Base-by-base conservation (phyloP, 2,329 filamentous ascomycete species). In the Cryphonectria naterciae region DNA sequence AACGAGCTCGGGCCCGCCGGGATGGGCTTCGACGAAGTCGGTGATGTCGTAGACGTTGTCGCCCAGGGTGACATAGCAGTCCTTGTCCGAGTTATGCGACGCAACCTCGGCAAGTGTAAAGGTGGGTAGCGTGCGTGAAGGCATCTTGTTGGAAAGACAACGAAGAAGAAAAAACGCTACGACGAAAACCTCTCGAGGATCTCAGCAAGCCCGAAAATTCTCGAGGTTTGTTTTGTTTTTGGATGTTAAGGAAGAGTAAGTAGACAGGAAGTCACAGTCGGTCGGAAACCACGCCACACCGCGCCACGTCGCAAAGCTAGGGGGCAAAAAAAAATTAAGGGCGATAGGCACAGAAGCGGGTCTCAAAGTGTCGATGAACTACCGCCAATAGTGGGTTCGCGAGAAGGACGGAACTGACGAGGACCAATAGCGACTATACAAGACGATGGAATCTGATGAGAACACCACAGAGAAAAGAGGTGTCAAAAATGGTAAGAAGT, bases 21-120 rank as follows among this genome's bases (percentile, higher is more conserved):
- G 96, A 80, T 99, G 96, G 75, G 94, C 91, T 67, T 94, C 89
- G 73, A 98, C 82, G 78, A 99, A 99, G 69, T 93, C 89, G 71
- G 96, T 98, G 74, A 99, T 88, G 85, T 99, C 95, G 86, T 94
- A 99, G 76, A 99, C 95, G 76, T 95, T 97, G 71, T 88, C 87
- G 73, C 94, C 95, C 68, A 98, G 86, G 3, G 93, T 96, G 76
- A 99, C 95, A 85, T 95, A 99, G 85, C 95, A 98, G 65, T 94
- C 97, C 78, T 94, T 89, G 65, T 85, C 84, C 63, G 89, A 91
- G 80, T 93, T 95, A 82, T 97, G 94, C 76, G 90, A 85, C 80
- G 91, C 89, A 78, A 99, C 90, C 80, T 99, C 93, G 75, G 91
- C 88, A 76, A 87, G 87, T 65, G 93, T 91, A 78, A 98, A 91